Base-by-base conservation (phyloP, 1,284 basidiomycete genomes). In the Cutaneotrichosporon sp. region DNA sequence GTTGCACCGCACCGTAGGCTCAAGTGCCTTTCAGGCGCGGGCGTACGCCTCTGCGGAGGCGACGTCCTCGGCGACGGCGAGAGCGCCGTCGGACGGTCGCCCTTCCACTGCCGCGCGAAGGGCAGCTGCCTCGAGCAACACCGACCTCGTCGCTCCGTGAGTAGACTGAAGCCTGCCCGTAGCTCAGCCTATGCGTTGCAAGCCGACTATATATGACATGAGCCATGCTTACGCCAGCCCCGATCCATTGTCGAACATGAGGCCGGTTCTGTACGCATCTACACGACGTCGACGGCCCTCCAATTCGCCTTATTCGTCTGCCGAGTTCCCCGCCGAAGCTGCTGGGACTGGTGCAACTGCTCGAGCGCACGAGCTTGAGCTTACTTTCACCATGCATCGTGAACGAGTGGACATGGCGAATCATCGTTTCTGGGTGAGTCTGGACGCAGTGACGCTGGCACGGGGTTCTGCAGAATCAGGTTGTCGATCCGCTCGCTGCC, bases 361-460 rank as follows among this genome's bases (percentile, higher is more conserved):
- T 21, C 51, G 60, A 26, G 54, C 64, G 37, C 62, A 61, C 20
- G 65, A 68, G 47, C 59, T 68, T 38, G 69, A 74, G 52, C 49
- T 74, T 18, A 62, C 69, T 55, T 69, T 64, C 61, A 56, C 64
- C 33, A 52, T 74, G 54, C 58, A 61, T 39, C 56, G 67, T 39
- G 70, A 74, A 52, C 59, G 69, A 15, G 68, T 72, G 4, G 72
- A 74, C 52, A 55, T 68, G 51, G 65, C 59, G 53, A 74, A 74
- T 54, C 72, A 74, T 58, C 59, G 64, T 8, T 74, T 72, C 52
- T 74, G 72, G 72, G 71, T 71, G 45, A 51, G 69, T 65, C 34
- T 30, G 26, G 10, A 10, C 26, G 26, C n/a, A n/a, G n/a, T n/a
- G n/a, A n/a, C n/a, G n/a, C n/a, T n/a, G n/a, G n/a, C n/a, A n/a